Conservation (phyloP, 2,329 filamentous ascomycete species). For the Fusarium sp. region DNA sequence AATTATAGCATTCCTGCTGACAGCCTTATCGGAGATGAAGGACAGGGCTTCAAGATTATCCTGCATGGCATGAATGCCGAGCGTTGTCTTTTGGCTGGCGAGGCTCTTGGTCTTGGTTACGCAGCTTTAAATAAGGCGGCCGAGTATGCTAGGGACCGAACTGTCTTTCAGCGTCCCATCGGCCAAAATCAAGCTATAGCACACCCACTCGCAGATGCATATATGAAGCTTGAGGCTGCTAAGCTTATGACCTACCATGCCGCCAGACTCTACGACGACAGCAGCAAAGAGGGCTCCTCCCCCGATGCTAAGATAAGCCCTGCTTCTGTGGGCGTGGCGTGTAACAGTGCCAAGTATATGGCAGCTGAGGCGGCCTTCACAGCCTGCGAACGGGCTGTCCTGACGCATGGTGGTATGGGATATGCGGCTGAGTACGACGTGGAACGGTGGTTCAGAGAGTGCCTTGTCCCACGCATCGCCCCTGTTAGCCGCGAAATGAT, state of each 20-base stretch:
- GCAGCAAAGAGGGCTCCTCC: conserved; percentile 57
- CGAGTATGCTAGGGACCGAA: conserved; percentile 72
- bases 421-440: conserved; percentile 74
- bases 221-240: conserved; percentile 72
- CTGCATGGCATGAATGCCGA: conserved; percentile 86
- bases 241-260: conserved; percentile 74
- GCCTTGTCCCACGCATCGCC: conserved; percentile 71
- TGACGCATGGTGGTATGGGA: conserved; percentile 72
- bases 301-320: conserved; percentile 66
- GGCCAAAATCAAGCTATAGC: conserved; percentile 74
- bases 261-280: conserved; percentile 68
- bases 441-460: conserved; percentile 71
- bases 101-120: conserved; percentile 83
- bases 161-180: conserved; percentile 72
- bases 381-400: conserved; percentile 69
- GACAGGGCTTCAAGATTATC: conserved; percentile 81
- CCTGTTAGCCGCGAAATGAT: conserved; percentile 79
- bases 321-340: conserved; percentile 54
- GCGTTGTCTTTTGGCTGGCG: conserved; percentile 78
- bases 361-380: conserved; percentile 72
- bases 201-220: conserved; percentile 73
- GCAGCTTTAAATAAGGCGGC: conserved; percentile 72
- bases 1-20: conserved; percentile 74
- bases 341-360: conserved; percentile 76
- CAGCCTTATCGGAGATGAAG: conserved; percentile 75